Conservation (phyloP, 306 rosid species). For the Begonia fuchsioides region DNA sequence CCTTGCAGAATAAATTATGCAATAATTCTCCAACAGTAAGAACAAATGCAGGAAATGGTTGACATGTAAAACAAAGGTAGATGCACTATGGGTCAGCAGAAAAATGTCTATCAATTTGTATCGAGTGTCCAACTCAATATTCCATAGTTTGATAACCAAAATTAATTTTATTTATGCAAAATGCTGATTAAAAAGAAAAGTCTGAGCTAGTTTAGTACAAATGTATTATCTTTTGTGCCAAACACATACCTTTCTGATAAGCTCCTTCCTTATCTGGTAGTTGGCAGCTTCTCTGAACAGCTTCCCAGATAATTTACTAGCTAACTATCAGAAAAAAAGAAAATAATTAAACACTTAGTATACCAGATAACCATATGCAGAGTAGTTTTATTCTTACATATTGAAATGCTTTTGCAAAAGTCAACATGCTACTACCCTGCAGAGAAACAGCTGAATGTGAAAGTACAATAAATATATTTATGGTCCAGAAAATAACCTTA, state of each 20-base stretch:
- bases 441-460: constrained; percentile 1
- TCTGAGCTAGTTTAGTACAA: too few relatives aligned
- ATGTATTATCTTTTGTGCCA: background rate
- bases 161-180: too few relatives aligned
- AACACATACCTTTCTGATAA: constrained; percentile 51
- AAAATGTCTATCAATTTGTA: too few relatives aligned
- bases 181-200: too few relatives aligned
- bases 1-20: too few relatives aligned
- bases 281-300: constrained; percentile 74
- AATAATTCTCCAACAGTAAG: too few relatives aligned
- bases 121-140: too few relatives aligned
- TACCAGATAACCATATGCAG: constrained; percentile 3
- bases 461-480: background rate
- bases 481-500: constrained; percentile 10
- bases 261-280: constrained; percentile 73
- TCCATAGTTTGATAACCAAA: too few relatives aligned
- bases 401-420: constrained; percentile 57
- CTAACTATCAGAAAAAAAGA: constrained; percentile 36
- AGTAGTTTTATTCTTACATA: constrained; percentile 37
- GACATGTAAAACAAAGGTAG: too few relatives aligned
- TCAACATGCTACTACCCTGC: constrained; percentile 72
- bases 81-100: too few relatives aligned
- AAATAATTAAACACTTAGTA: constrained; percentile 8
- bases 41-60: too few relatives aligned
- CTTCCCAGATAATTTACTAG: constrained; percentile 64